A percentile compares a stretch with the other conserved stretches of the same genome.
Evolutionary conservation across 2,329 filamentous ascomycete species (phyloP).

Genomic region (Beauveria sp.): DNA sequence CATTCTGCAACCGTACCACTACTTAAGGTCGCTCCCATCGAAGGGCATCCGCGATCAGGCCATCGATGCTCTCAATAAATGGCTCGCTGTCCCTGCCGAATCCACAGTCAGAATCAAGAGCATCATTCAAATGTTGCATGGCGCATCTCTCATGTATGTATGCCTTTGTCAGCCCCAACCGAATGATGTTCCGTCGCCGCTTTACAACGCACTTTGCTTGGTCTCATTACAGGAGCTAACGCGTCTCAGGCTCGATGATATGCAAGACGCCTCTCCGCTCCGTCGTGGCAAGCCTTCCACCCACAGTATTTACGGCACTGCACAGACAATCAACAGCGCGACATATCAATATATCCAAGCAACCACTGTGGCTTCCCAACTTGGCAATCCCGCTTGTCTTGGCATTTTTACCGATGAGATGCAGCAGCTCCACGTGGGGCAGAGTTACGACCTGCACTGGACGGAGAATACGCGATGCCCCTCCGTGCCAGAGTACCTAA

Average conservation of each 20-base stretch:
- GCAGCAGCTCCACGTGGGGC: neutral
- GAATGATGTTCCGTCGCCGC: too few relatives aligned
- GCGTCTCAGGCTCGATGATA: neutral
- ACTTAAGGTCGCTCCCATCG: too few relatives aligned
- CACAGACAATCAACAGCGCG: neutral
- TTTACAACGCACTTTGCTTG: too few relatives aligned
- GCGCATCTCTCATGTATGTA: too few relatives aligned
- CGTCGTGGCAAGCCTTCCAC: neutral
- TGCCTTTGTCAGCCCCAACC: too few relatives aligned
- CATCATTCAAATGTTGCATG: too few relatives aligned
- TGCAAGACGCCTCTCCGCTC: neutral
- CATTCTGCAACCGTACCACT: too few relatives aligned
- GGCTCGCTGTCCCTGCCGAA: too few relatives aligned
- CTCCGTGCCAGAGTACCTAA: neutral
- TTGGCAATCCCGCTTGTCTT: neutral
- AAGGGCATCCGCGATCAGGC: too few relatives aligned
- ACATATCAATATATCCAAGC: neutral
- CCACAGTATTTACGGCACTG: neutral
- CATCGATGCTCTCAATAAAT: too few relatives aligned
- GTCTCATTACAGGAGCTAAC: neutral
- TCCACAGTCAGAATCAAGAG: too few relatives aligned
- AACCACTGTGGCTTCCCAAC: neutral
- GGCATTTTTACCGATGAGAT: neutral
- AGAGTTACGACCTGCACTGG: neutral
- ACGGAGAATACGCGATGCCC: neutral